Percentiles rank a stretch among this genome's conserved stretches.
Conservation (phyloP, 2,329 filamentous ascomycete species). For the Nannizziopsis arthrosporioides region DNA sequence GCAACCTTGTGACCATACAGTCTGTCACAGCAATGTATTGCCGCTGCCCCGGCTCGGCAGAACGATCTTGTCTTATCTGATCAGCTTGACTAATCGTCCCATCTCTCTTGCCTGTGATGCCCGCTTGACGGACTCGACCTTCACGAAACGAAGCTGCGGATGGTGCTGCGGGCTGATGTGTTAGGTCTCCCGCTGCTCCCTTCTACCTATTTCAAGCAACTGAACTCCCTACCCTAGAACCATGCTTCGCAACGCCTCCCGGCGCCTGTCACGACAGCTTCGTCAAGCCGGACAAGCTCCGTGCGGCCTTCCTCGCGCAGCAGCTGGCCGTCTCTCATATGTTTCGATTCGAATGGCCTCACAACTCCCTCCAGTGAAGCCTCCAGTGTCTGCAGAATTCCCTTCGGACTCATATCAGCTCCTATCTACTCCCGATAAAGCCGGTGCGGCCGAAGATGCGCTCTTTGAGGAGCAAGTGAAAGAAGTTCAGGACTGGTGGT, state of each 20-base stretch:
- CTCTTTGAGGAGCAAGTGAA: constrained; percentile 73
- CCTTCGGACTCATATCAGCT: constrained; percentile 76
- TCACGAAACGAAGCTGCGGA: neutral
- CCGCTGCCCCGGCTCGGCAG: constrained; percentile 1
- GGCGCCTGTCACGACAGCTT: constrained; percentile 27
- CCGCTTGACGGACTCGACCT: neutral
- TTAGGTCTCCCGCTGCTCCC: neutral
- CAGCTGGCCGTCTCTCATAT: constrained; percentile 28
- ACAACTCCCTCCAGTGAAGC: constrained; percentile 43
- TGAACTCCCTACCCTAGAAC: neutral
- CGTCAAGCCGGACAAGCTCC: constrained; percentile 10
- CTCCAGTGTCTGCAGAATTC: constrained; percentile 49
- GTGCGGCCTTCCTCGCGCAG: constrained; percentile 19
- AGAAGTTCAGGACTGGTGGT: constrained; percentile 86
- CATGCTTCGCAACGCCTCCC: constrained; percentile 29
- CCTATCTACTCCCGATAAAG: constrained; percentile 63
- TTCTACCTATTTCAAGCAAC: neutral
- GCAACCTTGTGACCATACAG: neutral
- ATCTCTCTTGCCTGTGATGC: neutral
- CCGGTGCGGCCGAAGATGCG: constrained; percentile 68
- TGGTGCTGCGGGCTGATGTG: no score
- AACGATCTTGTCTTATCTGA: neutral
- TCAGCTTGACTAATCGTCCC: neutral
- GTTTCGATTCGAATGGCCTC: constrained; percentile 43
- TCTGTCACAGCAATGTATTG: neutral